Conservation (phyloP, 306 rosid species). For the Rosa chinensis region DNA sequence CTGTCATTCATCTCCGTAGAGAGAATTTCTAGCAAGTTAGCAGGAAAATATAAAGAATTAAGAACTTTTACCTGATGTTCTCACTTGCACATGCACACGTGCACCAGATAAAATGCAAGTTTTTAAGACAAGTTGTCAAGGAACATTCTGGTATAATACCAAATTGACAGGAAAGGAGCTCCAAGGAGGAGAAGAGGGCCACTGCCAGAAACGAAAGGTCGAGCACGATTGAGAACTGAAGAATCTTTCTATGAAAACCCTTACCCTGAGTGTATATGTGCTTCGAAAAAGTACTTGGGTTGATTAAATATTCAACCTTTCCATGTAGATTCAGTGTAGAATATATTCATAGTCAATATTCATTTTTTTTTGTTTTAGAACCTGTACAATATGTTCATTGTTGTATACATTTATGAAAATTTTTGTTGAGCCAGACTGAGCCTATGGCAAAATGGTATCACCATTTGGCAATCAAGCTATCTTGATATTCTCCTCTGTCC, state of each 20-base stretch:
- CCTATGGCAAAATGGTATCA: background rate
- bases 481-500: background rate
- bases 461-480: background rate
- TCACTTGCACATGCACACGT: background rate
- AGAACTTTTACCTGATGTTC: background rate
- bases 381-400: background rate
- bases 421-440: background rate
- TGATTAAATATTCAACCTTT: background rate
- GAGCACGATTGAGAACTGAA: constrained; percentile 79
- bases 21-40: background rate
- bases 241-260: constrained; percentile 89
- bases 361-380: background rate
- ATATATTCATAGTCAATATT: background rate
- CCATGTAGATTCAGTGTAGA: background rate
- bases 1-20: background rate
- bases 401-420: background rate
- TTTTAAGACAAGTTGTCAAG: background rate
- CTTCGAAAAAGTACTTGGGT: constrained; percentile 33
- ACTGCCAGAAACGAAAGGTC: constrained; percentile 67
- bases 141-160: constrained; percentile 20
- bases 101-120: background rate
- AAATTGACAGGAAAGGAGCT: constrained; percentile 69
- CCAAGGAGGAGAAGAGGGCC: constrained; percentile 82
- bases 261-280: constrained; percentile 91
- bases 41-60: background rate